Evolutionary conservation across 140 eudicot species (phyloP).

Genomic region (Flaveria floridana): DNA sequence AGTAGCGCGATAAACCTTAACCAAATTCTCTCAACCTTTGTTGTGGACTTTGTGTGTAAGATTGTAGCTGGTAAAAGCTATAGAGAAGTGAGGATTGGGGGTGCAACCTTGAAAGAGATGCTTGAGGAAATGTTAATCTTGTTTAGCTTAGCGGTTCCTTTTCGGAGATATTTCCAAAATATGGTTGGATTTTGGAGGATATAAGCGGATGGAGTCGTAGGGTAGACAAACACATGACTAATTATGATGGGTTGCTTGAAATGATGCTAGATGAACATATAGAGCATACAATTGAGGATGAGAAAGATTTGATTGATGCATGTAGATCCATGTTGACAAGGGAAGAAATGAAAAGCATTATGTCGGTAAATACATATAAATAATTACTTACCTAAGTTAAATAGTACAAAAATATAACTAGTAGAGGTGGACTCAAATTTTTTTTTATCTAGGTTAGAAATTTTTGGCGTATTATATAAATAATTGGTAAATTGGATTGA

Average conservation of each 20-base stretch:
- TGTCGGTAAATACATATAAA: too few species aligned
- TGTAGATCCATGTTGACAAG: not conserved
- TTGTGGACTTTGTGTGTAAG: conserved; percentile 17
- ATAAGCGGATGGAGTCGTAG: not conserved
- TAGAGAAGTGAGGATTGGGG: conserved; percentile 10
- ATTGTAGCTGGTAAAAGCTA: conserved; percentile 31
- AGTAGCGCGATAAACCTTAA: not conserved
- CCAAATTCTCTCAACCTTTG: not conserved
- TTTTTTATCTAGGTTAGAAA: too few species aligned
- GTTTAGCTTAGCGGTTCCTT: conserved; percentile 2
- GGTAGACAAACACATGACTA: not conserved
- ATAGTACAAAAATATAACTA: too few species aligned
- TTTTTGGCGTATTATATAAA: too few species aligned
- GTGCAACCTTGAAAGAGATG: conserved; percentile 2
- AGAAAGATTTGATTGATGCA: conserved; percentile 25
- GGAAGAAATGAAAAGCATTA: conserved; percentile 2
- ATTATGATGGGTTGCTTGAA: not conserved
- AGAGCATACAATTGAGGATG: not conserved
- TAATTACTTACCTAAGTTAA: too few species aligned
- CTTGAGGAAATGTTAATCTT: conserved; percentile 16
- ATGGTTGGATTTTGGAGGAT: conserved; percentile 5
- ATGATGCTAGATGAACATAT: conserved; percentile 28
- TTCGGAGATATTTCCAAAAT: not conserved
- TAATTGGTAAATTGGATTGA: too few species aligned
- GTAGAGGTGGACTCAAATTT: too few species aligned